Percentiles rank a stretch among this genome's conserved stretches.
Conservation (phyloP, 2,329 filamentous ascomycete genomes). For the Beauveria pseudobassiana region DNA sequence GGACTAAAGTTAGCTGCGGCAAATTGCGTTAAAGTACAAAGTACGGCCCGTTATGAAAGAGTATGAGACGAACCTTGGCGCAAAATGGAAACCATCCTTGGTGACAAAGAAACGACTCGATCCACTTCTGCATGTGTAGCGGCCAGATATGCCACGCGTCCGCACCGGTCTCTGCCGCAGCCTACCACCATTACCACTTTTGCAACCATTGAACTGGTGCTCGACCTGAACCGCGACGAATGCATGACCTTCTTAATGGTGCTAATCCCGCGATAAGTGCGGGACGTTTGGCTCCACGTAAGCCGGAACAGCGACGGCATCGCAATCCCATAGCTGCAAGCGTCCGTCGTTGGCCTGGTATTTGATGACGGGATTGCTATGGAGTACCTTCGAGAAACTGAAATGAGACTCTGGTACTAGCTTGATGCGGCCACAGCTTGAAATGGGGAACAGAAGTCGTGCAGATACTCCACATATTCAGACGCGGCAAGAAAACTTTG, state of each 20-base stretch:
- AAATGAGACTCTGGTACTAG: conserved; percentile 24
- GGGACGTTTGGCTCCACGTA: conserved; percentile 31
- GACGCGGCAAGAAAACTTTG: conserved; percentile 30
- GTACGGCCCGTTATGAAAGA: background rate
- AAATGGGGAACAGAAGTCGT: conserved; percentile 32
- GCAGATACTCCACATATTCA: conserved; percentile 32
- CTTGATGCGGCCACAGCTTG: conserved; percentile 28
- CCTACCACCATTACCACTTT: conserved; percentile 35
- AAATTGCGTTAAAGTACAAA: background rate
- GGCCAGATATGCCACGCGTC: conserved; percentile 35
- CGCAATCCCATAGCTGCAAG: conserved; percentile 25
- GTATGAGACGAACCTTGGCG: conserved; percentile 24
- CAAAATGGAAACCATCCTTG: conserved; percentile 32
- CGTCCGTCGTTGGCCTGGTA: background rate
- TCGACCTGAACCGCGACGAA: conserved; percentile 35
- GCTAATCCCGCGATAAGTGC: conserved; percentile 29
- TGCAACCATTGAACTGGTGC: conserved; percentile 31
- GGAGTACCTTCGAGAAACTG: conserved; percentile 15
- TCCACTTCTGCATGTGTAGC: conserved; percentile 29
- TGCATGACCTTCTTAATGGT: conserved; percentile 30
- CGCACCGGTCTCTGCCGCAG: conserved; percentile 35
- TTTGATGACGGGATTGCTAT: conserved; percentile 7
- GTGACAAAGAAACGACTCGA: conserved; percentile 34
- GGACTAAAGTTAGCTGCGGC: conserved; percentile 15
- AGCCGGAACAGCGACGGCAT: conserved; percentile 37